Evolutionary conservation across 2,329 filamentous ascomycete species (phyloP).

Genomic region (Fusarium heterosporum): DNA sequence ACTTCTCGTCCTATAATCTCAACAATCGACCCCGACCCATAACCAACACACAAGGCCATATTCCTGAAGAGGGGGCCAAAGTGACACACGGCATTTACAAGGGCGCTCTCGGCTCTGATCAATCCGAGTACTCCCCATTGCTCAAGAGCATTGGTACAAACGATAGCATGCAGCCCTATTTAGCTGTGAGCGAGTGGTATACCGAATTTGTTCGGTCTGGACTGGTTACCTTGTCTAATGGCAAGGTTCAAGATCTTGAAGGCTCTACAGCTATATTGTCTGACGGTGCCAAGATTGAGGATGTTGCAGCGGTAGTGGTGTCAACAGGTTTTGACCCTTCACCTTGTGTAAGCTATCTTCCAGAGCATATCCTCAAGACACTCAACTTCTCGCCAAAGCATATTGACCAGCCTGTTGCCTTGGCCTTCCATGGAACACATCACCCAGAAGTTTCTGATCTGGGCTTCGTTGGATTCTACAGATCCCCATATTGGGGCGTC

Average conservation of each 20-base stretch:
- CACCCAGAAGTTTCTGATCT: slow-evolving; percentile 71
- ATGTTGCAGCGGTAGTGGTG: slow-evolving; percentile 75
- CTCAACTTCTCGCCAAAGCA: slow-evolving; percentile 69
- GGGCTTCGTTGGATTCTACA: slow-evolving; percentile 86
- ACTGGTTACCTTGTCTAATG: slow-evolving; percentile 63
- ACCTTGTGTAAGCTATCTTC: slow-evolving; percentile 73
- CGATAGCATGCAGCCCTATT: slow-evolving; percentile 67
- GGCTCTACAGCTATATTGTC: slow-evolving; percentile 53
- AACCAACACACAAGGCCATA: slow-evolving; percentile 72
- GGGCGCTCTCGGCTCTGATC: slow-evolving; percentile 63
- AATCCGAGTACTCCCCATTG: slow-evolving; percentile 61
- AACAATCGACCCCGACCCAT: slow-evolving; percentile 70
- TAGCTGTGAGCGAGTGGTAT: slow-evolving; percentile 79
- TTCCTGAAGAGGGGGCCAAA: slow-evolving; percentile 68
- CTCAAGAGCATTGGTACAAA: slow-evolving; percentile 56
- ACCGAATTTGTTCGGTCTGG: slow-evolving; percentile 78
- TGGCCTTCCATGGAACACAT: slow-evolving; percentile 75
- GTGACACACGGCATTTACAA: slow-evolving; percentile 65
- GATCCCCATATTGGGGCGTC: slow-evolving; percentile 86
- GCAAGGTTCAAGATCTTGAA: slow-evolving; percentile 55
- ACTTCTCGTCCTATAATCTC: slow-evolving; percentile 78
- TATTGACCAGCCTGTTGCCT: slow-evolving; percentile 69
- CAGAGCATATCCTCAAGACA: slow-evolving; percentile 63
- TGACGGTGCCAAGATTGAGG: slow-evolving; percentile 55
- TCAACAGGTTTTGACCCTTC: slow-evolving; percentile 80